Percentiles rank a stretch among this genome's conserved stretches.
phyloP scores from a whole-genome alignment of 2,329 filamentous ascomycete species.

The Xylaria sp. region DNA sequence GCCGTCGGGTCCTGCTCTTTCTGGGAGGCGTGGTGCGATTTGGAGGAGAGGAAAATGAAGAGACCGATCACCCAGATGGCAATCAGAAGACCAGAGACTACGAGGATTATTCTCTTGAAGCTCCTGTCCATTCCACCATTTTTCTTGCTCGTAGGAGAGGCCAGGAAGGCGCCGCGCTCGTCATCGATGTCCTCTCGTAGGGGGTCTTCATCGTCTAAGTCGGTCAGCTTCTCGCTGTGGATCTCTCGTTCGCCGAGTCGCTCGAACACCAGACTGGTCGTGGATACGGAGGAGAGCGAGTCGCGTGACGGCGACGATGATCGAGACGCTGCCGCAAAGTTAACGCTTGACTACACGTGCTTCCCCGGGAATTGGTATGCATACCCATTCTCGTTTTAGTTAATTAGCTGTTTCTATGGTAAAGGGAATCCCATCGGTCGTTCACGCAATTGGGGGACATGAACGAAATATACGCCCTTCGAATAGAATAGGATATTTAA shows the following conservation, averaged over 20 bases:
- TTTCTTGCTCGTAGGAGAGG: conserved; percentile 41
- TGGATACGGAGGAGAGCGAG: conserved; percentile 78
- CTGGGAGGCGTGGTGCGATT: conserved; percentile 65
- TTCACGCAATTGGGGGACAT: background rate
- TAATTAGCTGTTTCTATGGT: background rate
- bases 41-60: conserved; percentile 65
- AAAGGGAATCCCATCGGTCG: background rate
- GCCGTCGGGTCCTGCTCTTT: conserved; percentile 71
- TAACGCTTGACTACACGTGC: background rate
- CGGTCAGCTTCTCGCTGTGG: conserved; percentile 37
- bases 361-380: background rate
- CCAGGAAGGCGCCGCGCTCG: conserved; percentile 58
- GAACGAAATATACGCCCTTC: background rate
- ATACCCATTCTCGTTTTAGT: background rate
- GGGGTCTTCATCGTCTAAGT: conserved; percentile 50
- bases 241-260: conserved; percentile 64
- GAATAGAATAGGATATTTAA: too few species aligned
- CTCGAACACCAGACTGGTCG: conserved; percentile 81
- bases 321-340: conserved; percentile 31
- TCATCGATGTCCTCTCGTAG: conserved; percentile 47
- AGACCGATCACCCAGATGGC: conserved; percentile 71
- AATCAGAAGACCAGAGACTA: conserved; percentile 62
- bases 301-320: conserved; percentile 54
- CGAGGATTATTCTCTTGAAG: conserved; percentile 64
- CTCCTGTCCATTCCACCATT: conserved; percentile 66